Percentiles rank a stretch among this genome's conserved stretches.
Conservation (phyloP, 345 rosid genomes). For the Eutrema japonicum region DNA sequence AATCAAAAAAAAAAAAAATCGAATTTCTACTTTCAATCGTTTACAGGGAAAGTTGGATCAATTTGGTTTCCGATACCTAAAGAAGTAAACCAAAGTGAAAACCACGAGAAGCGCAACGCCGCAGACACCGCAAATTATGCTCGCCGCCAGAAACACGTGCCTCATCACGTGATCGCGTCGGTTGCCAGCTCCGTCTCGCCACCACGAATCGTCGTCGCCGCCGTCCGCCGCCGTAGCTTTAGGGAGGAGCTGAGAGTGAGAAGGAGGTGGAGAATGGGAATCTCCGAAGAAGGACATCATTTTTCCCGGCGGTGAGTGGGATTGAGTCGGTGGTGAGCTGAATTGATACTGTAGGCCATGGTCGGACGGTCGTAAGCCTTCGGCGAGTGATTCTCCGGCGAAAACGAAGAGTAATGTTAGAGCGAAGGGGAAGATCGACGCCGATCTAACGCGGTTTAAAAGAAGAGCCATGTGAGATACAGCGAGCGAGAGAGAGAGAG, state of each 20-base stretch:
- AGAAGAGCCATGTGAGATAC: constrained; percentile 39
- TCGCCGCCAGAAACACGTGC: constrained; percentile 68
- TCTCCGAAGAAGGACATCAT: constrained; percentile 60
- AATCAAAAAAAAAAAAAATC: background rate
- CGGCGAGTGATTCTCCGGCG: constrained; percentile 31
- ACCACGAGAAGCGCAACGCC: constrained; percentile 60
- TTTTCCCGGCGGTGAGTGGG: constrained; percentile 44
- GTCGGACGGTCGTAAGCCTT: constrained; percentile 68
- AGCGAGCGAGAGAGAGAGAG: constrained; percentile 10
- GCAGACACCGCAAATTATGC: constrained; percentile 63
- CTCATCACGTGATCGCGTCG: constrained; percentile 50
- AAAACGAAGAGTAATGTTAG: constrained; percentile 24
- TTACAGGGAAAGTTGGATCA: constrained; percentile 10
- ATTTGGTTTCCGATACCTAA: constrained; percentile 34
- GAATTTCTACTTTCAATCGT: constrained; percentile 25
- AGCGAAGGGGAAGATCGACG: constrained; percentile 1
- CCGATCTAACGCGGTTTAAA: constrained; percentile 43
- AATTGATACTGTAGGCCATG: constrained; percentile 63
- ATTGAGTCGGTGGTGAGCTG: constrained; percentile 44
- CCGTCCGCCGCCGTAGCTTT: constrained; percentile 44
- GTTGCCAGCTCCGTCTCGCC: constrained; percentile 46
- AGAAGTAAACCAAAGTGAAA: constrained; percentile 52
- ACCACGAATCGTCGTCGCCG: constrained; percentile 40
- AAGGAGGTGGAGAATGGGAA: constrained; percentile 27
- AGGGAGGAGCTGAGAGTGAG: constrained; percentile 52